Evolutionary conservation across 1,139 yeast species (phyloP), one percentile per base, ranked within the genome.

Genomic region (Nakaseomyces kungkrabaensis): DNA sequence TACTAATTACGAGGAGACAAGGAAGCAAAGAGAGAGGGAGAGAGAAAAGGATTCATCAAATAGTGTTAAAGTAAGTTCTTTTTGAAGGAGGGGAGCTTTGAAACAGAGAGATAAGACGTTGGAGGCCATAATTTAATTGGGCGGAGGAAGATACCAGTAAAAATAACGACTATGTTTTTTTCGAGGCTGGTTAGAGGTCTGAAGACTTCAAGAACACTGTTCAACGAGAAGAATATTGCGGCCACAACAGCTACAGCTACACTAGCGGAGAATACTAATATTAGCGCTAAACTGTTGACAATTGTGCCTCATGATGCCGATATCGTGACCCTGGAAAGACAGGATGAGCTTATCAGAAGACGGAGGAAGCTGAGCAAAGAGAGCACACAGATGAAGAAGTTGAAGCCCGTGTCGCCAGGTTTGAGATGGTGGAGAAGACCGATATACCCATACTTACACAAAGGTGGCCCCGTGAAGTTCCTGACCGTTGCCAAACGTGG

Each of bases 351-450:
- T 54, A 79, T 82, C 62, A 78, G 78, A 59, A 76, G 85, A 66
- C 92, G 89, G 68, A 75, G 85, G 49, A 84, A 82, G 65, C 74
- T 87, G 56, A 77, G 86, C 51, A 78, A 82, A 63, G 81, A 85
- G 46, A 76, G 78, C 51, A 87, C 85, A 43, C 77, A 76, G 60
- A 76, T 89, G 74, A 87, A 85, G 68, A 76, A 78, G 53, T 78
- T 81, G 59, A 88, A 87, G 59, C 92, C 94, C 48, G 79, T 82
- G 37, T 84, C 92, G 45, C 97, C 96, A 2, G 92, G 95, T 62
- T 71, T 89, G 54, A 80, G 97, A 61, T 89, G 96, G 86, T 87
- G 80, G 73, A 78, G 87, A 62, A 79, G 83, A 59, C 97, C 97
- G 44, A 75, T 89, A 9, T 92, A 90, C 67, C 84, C 87, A 17